Base-by-base conservation (phyloP, 2,329 filamentous ascomycete genomes). In the Elsinoe perseae region DNA sequence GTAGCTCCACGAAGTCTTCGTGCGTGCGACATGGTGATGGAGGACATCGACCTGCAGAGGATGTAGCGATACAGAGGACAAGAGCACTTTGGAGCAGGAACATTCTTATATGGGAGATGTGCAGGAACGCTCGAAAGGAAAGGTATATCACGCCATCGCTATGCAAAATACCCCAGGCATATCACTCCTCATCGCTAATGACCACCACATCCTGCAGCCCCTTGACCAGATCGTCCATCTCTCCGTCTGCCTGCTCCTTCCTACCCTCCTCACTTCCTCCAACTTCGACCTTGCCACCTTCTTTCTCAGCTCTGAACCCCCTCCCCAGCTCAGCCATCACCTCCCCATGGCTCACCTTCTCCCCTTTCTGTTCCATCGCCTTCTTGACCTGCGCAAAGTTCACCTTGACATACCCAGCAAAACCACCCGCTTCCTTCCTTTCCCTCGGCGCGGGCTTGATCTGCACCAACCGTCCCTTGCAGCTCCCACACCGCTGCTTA, bases 401-500 rank as follows among this genome's bases (percentile, higher is more conserved):
- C 64, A 80, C 77, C 72, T 84, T 87, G 60, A 91, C 74, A 65
- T 80, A 83, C 2, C 70, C 61, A 61, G 82, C 79, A 69, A 82
- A 84, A 57, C 78, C 78, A 34, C 66, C 75, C 57, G 70, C 69
- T 48, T 64, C 66, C 56, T 64, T 68, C 60, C 57, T 57, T 34
- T 27, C 59, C 66, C 86, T 76, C 0, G 90, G 90, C 36, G 80
- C 79, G 0, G 92, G 92, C 68, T 88, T 90, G 7, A 84, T 84
- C 77, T 97, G 93, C 63, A 82, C 74, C 61, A 98, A 71, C 52
- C 70, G 65, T 0, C 70, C 69, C 65, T 83, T 86, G 69, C 92
- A 97, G n/a, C 69, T 73, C 1, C 89, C 89, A 68, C 92, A 97
- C 1, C 81, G 80, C 63, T 90, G 84, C 48, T 81, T 79, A 27